Percentiles rank a stretch among this genome's conserved stretches.
Evolutionary conservation across 345 rosid species (phyloP).

Genomic region (Toxicodendron radicans): DNA sequence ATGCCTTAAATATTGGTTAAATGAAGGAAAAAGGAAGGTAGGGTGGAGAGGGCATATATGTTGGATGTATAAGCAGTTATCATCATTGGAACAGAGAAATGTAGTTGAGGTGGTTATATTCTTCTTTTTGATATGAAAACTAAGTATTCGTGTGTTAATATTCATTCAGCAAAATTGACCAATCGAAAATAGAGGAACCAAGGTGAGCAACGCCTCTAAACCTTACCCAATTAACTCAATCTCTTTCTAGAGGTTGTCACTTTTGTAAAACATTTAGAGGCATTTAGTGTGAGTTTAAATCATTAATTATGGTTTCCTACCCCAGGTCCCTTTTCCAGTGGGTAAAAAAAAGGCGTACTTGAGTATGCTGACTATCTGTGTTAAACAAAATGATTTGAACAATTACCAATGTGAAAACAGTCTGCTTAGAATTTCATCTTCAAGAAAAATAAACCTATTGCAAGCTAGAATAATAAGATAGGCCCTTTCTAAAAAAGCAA

Average conservation of each 20-base stretch:
- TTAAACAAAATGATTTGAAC: background rate
- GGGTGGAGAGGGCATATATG: background rate
- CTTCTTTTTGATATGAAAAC: background rate
- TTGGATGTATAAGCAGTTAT: background rate
- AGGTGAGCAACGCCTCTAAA: background rate
- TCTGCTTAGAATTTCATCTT: background rate
- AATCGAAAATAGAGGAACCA: background rate
- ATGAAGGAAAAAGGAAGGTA: background rate
- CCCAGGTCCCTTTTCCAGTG: background rate
- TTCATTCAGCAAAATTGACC: too few species aligned
- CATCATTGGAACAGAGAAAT: background rate
- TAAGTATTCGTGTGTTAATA: background rate
- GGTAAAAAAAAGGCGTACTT: background rate
- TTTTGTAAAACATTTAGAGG: background rate
- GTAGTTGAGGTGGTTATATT: background rate
- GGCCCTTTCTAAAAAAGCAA: background rate
- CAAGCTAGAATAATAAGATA: background rate
- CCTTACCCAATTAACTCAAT: background rate
- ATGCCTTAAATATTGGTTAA: background rate
- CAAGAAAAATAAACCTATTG: background rate
- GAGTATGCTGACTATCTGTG: background rate
- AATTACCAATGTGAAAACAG: background rate
- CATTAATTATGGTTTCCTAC: background rate
- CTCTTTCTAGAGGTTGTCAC: background rate
- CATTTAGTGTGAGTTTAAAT: background rate